Conservation (phyloP, 305 asterid genomes). For the Plantago coronopus region DNA sequence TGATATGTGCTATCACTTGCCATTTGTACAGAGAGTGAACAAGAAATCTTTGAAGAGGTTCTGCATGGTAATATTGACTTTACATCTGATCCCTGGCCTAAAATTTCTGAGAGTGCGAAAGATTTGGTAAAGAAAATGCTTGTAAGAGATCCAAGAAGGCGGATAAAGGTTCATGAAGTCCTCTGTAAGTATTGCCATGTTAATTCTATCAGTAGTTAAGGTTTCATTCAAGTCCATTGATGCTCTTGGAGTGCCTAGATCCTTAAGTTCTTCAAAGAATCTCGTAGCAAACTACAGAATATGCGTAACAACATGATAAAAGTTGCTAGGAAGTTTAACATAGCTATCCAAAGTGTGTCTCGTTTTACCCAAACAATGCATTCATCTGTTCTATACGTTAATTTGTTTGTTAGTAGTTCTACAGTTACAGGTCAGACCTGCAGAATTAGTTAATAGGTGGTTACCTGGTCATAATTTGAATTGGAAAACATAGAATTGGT, state of each 20-base stretch:
- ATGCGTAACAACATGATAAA: too few species aligned
- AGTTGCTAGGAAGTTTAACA: too few species aligned
- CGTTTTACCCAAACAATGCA: too few species aligned
- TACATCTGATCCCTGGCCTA: constrained; percentile 83
- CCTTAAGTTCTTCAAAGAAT: too few species aligned
- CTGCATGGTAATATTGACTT: constrained; percentile 74
- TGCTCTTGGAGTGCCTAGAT: too few species aligned
- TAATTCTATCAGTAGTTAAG: background rate
- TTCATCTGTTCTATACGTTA: too few species aligned
- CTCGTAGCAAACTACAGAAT: too few species aligned
- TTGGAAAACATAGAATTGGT: background rate
- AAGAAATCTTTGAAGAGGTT: constrained; percentile 70
- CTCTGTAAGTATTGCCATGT: constrained; percentile 45
- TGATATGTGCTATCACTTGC: background rate
- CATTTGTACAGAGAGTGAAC: constrained; percentile 47
- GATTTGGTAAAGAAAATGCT: constrained; percentile 80
- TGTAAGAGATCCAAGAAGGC: constrained; percentile 59
- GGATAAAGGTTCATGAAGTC: constrained; percentile 76
- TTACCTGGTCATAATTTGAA: too few species aligned
- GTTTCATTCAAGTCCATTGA: background rate
- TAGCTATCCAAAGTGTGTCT: too few species aligned
- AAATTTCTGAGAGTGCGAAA: constrained; percentile 67
- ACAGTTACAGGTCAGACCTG: too few species aligned
- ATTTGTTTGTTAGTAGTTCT: too few species aligned
- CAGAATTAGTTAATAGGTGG: too few species aligned